Percentiles rank a stretch among this genome's conserved stretches.
Conservation (phyloP, 352 stramenopile genomes). For the Porosira glacialis region DNA sequence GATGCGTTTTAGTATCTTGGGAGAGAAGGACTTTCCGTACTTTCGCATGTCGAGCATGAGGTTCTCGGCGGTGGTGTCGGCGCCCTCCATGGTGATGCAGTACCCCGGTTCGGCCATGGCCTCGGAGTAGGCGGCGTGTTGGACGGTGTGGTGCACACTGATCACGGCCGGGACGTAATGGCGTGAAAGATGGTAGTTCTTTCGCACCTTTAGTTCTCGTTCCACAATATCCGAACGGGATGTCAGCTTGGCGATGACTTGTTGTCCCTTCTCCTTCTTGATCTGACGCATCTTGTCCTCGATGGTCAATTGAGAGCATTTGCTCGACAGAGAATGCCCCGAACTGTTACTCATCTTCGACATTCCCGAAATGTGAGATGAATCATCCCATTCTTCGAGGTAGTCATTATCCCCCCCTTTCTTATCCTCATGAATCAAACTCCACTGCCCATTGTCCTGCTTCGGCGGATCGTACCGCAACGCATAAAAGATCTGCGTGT, state of each 20-base stretch:
- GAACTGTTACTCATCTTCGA: constrained; percentile 11
- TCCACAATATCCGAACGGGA: constrained; percentile 77
- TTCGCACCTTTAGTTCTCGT: constrained; percentile 72
- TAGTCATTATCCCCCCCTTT: constrained; percentile 62
- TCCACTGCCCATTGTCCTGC: constrained; percentile 63
- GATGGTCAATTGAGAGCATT: constrained; percentile 25
- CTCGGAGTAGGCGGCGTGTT: constrained; percentile 80
- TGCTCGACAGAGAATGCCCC: background rate
- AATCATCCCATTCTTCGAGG: constrained; percentile 74
- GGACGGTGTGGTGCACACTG: constrained; percentile 80
- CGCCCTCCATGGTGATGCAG: constrained; percentile 81
- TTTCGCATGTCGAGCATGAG: constrained; percentile 73
- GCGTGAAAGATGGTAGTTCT: constrained; percentile 75
- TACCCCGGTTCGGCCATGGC: constrained; percentile 81
- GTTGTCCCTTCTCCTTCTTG: constrained; percentile 70
- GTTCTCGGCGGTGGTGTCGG: constrained; percentile 81
- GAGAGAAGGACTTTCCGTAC: constrained; percentile 57
- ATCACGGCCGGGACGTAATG: constrained; percentile 81
- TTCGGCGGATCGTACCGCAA: constrained; percentile 68
- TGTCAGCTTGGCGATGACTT: constrained; percentile 80
- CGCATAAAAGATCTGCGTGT: constrained; percentile 82
- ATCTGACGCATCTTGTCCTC: constrained; percentile 45
- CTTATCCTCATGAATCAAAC: constrained; percentile 70
- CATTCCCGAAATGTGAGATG: constrained; percentile 17
- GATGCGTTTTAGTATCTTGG: constrained; percentile 75